These are phyloP conservation scores for Tulasnella sp. DNA, from an alignment of 768 basidiomycete genomes.

Conservation along the genomic window DNA sequence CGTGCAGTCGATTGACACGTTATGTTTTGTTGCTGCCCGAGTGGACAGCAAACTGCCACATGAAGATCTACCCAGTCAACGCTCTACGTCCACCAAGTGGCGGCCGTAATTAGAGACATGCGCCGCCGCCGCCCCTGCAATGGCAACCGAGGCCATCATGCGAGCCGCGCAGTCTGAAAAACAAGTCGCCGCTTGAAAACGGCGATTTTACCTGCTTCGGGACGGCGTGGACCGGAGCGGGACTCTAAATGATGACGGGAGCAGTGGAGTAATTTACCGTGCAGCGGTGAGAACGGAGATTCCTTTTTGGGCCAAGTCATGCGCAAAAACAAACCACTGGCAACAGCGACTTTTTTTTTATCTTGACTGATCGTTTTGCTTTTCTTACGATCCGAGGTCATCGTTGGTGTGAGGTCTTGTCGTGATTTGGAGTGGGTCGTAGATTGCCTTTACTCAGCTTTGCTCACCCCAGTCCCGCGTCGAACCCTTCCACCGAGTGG, in stretches of 20 bases:
- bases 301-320: neutral
- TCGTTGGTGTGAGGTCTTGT: neutral
- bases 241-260: neutral
- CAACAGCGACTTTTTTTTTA: neutral
- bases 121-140: neutral
- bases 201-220: conserved; percentile 2
- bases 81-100: neutral
- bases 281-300: neutral
- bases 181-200: conserved; percentile 6
- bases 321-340: neutral
- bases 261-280: neutral
- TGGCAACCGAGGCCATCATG: neutral
- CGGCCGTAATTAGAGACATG: neutral
- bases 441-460: neutral
- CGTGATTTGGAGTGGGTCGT: neutral
- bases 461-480: neutral
- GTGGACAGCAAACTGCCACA: neutral
- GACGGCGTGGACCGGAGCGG: neutral
- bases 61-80: neutral
- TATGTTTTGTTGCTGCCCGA: neutral
- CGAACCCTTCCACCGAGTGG: neutral
- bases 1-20: neutral
- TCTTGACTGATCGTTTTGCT: neutral
- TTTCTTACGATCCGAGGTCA: neutral
- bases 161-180: neutral